phyloP scores from a whole-genome alignment of 2,329 filamentous ascomycete species.

The Drechslerella stenobrocha region DNA sequence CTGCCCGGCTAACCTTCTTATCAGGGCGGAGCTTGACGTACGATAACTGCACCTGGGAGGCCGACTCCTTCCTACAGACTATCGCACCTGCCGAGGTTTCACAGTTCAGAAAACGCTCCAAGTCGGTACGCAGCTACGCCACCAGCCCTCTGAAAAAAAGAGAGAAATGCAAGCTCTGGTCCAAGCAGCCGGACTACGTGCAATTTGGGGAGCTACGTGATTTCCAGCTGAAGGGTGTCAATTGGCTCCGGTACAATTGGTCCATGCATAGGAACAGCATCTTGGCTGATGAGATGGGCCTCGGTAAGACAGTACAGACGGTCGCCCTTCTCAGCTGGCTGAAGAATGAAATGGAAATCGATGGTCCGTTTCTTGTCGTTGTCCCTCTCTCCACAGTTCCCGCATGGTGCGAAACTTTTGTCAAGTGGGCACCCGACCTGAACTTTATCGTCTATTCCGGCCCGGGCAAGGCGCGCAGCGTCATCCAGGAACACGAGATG shows the following conservation, averaged over 20 bases:
- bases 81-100: slow-evolving; percentile 31
- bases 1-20: slow-evolving; percentile 21
- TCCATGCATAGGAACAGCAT: slow-evolving; percentile 92
- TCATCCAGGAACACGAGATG: slow-evolving; percentile 87
- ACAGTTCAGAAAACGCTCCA: slow-evolving; percentile 36
- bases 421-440: slow-evolving; percentile 90
- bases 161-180: slow-evolving; percentile 43
- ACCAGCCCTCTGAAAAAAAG: slow-evolving; percentile 25
- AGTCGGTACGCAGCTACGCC: slow-evolving; percentile 23
- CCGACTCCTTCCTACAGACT: slow-evolving; percentile 24
- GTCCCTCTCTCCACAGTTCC: slow-evolving; percentile 96
- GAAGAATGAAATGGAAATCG: slow-evolving; percentile 81
- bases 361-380: slow-evolving; percentile 95
- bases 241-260: slow-evolving; percentile 97
- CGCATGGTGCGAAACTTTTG: slow-evolving; percentile 97
- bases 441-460: slow-evolving; percentile 98
- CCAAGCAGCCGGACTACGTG: slow-evolving; percentile 78
- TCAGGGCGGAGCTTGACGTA: slow-evolving; percentile 82
- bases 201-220: slow-evolving; percentile 80
- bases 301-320: slow-evolving; percentile 97
- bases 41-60: slow-evolving; percentile 83
- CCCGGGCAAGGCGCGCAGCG: slow-evolving; percentile 79
- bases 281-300: slow-evolving; percentile 95
- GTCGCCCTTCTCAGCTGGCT: slow-evolving; percentile 95
- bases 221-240: slow-evolving; percentile 91